Percentiles rank a stretch among this genome's conserved stretches.
Evolutionary conservation across 1,284 basidiomycete species (phyloP).

Genomic region (Fomitopsis pinicola): DNA sequence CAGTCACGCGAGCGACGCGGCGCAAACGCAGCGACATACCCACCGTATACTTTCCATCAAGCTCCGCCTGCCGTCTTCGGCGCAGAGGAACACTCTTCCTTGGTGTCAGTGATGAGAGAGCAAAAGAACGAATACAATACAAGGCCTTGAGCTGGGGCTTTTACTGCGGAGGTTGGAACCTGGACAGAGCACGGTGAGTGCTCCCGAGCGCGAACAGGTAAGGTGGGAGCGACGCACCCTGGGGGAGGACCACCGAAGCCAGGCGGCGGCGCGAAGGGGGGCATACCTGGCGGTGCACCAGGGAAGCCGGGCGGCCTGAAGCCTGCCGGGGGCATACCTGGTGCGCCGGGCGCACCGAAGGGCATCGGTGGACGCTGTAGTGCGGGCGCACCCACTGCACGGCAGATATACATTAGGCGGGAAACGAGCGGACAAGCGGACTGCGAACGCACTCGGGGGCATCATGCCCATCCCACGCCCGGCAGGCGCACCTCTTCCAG

Average conservation of each 20-base stretch:
- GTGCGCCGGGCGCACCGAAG: conserved; percentile 55
- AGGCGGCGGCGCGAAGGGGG: conserved; percentile 59
- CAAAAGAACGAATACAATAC: conserved; percentile 22
- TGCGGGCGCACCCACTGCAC: conserved; percentile 60
- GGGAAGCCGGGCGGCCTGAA: conserved; percentile 83
- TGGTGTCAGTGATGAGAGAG: conserved; percentile 15
- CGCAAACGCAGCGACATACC: background rate
- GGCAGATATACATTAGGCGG: background rate
- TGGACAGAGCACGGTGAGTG: conserved; percentile 16
- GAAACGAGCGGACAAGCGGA: conserved; percentile 10
- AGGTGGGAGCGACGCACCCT: conserved; percentile 45
- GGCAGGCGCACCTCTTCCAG: conserved; percentile 92
- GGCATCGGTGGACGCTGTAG: conserved; percentile 82
- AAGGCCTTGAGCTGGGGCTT: conserved; percentile 17
- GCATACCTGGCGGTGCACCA: conserved; percentile 39
- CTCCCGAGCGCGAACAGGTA: background rate
- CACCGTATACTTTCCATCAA: background rate
- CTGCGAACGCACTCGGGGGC: conserved; percentile 69
- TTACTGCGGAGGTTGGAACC: conserved; percentile 51
- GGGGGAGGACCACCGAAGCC: conserved; percentile 81
- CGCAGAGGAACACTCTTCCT: background rate
- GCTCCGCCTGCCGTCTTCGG: background rate
- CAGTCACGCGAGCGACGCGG: background rate
- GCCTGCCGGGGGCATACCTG: conserved; percentile 81
- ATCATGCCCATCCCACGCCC: conserved; percentile 97